phyloP scores from a whole-genome alignment of 352 stramenopile genomes.

The Pythium sukuiense region DNA sequence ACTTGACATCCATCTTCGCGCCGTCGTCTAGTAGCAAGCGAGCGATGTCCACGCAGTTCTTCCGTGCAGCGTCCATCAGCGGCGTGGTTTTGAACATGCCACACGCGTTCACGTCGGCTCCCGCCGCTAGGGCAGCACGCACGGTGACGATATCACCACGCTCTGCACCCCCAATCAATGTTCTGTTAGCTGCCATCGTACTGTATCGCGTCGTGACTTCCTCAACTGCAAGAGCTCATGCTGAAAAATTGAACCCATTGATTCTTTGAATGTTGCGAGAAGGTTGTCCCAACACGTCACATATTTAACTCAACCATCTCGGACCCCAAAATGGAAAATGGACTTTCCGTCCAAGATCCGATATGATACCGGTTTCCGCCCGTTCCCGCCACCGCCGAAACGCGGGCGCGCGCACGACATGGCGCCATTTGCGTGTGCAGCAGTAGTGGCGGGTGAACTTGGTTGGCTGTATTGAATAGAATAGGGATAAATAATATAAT shows the following conservation, averaged over 20 bases:
- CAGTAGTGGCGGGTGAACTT: background rate
- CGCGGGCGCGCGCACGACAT: background rate
- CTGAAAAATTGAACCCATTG: background rate
- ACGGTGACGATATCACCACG: background rate
- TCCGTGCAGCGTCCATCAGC: constrained; percentile 33
- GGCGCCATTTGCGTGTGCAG: background rate
- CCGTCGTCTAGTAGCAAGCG: constrained; percentile 27
- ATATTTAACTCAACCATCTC: background rate
- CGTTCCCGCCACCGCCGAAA: constrained; percentile 6
- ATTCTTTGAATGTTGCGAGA: background rate
- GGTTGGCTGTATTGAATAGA: background rate
- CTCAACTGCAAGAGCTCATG: no score
- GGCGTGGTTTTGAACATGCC: constrained; percentile 31
- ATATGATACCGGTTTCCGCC: constrained; percentile 11
- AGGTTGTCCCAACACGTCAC: constrained; percentile 14
- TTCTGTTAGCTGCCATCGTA: background rate
- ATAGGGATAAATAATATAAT: background rate
- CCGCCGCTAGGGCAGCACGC: constrained; percentile 3
- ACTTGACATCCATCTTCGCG: constrained; percentile 26
- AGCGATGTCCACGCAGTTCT: constrained; percentile 27
- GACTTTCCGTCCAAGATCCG: background rate
- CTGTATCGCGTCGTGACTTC: no score
- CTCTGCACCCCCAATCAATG: background rate
- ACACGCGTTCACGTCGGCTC: constrained; percentile 32
- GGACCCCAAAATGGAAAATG: constrained; percentile 6